Conservation (phyloP, 2,329 filamentous ascomycete genomes). For the Neonectria faginata region DNA sequence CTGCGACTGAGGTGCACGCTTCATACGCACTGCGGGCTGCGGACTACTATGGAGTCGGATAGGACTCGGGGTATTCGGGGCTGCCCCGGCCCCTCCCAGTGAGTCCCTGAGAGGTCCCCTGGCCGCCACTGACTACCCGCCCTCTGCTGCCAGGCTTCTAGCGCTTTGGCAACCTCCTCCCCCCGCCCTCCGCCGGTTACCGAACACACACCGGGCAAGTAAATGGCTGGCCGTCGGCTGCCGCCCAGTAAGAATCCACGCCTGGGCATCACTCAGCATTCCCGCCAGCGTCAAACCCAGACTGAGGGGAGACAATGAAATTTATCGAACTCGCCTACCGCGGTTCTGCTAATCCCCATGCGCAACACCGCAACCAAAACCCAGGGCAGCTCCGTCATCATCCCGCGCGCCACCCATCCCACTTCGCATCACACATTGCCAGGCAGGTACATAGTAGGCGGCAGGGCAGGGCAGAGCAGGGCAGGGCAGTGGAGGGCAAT, state of each 20-base stretch:
- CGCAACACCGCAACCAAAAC: constrained; percentile 15
- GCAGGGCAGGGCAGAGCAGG: not conserved
- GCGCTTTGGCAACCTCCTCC: constrained; percentile 7
- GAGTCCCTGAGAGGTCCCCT: not conserved
- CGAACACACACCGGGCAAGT: constrained; percentile 14
- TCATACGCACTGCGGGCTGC: not conserved
- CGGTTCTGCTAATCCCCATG: constrained; percentile 20
- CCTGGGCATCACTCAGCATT: constrained; percentile 16
- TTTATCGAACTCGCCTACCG: constrained; percentile 26
- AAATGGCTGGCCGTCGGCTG: constrained; percentile 4
- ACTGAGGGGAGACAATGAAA: constrained; percentile 4
- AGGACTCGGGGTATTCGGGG: constrained; percentile 2
- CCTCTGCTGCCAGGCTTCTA: constrained; percentile 6
- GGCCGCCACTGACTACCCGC: not conserved
- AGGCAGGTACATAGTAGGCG: not conserved
- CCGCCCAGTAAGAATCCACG: constrained; percentile 20
- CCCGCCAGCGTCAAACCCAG: not conserved
- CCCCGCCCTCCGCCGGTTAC: constrained; percentile 16
- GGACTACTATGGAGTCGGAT: not conserved
- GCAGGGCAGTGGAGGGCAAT: not conserved
- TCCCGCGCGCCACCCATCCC: constrained; percentile 26
- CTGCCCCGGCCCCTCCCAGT: constrained; percentile 11
- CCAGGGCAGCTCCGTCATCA: constrained; percentile 28
- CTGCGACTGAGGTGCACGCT: not conserved
- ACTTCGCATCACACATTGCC: constrained; percentile 17